A percentile compares a stretch with the other conserved stretches of the same genome.
These are phyloP conservation scores for Lactarius hengduanensis DNA, from an alignment of 768 basidiomycete species.

Conservation along the genomic window DNA sequence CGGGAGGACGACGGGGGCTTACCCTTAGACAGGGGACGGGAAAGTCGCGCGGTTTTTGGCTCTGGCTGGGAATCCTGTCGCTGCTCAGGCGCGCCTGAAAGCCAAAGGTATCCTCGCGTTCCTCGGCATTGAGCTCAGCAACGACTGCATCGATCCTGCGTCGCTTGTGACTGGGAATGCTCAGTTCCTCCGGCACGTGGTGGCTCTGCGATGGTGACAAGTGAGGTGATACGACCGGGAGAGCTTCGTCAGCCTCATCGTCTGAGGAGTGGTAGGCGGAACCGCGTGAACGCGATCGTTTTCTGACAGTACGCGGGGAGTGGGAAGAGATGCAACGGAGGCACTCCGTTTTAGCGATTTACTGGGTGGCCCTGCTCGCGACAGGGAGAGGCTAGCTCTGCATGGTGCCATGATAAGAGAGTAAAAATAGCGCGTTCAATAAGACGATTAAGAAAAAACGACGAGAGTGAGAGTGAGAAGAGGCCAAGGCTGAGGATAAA, in stretches of 20 bases:
- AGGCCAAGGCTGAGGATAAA: conserved; percentile 5
- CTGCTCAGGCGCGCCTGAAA: conserved; percentile 9
- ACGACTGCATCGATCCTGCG: conserved; percentile 28
- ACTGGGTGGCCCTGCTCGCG: conserved; percentile 6
- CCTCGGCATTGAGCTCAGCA: conserved; percentile 25
- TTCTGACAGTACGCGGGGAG: conserved; percentile 28
- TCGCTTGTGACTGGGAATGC: conserved; percentile 15
- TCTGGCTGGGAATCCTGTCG: conserved; percentile 11
- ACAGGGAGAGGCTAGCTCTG: conserved; percentile 13
- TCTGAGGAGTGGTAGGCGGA: conserved; percentile 27
- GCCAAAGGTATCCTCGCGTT: conserved; percentile 29
- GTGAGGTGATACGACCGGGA: conserved; percentile 27
- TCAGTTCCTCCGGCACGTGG: conserved; percentile 12
- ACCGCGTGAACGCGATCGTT: conserved; percentile 29
- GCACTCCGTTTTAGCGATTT: conserved; percentile 30
- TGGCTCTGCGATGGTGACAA: conserved; percentile 19
- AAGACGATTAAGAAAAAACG: conserved; percentile 2
- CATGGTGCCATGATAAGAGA: conserved; percentile 19
- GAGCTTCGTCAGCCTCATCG: conserved; percentile 24
- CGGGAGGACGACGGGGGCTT: conserved; percentile 19
- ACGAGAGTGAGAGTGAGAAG: neutral
- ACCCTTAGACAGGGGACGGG: conserved; percentile 18
- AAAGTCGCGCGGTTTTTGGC: conserved; percentile 18
- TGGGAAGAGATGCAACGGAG: conserved; percentile 29
- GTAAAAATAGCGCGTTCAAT: neutral